phyloP scores from a whole-genome alignment of 148 eudicot genomes.

The Amaranthus palmeri region DNA sequence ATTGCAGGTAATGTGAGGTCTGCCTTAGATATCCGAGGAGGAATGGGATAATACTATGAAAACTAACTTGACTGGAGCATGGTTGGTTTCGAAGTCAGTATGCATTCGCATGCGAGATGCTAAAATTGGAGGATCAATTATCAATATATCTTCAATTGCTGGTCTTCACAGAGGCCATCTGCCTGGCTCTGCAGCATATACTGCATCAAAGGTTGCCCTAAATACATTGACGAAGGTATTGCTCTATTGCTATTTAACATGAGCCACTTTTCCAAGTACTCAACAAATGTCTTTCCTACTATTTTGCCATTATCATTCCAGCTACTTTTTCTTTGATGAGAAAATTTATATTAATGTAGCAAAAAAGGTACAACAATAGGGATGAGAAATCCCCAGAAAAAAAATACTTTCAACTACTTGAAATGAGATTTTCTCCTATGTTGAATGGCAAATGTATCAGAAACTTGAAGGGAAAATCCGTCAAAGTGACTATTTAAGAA shows the following conservation, averaged over 20 bases:
- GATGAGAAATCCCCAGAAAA: no score
- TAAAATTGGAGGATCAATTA: constrained; percentile 48
- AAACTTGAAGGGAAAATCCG: no score
- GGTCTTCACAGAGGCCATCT: constrained; percentile 45
- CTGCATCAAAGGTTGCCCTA: constrained; percentile 50
- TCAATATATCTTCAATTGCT: constrained; percentile 56
- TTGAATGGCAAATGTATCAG: neutral
- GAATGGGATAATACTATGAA: constrained; percentile 52
- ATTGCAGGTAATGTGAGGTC: constrained; percentile 37
- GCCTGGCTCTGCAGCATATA: constrained; percentile 50
- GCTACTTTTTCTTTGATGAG: no score
- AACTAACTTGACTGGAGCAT: constrained; percentile 57
- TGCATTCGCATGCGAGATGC: constrained; percentile 56
- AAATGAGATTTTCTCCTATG: neutral
- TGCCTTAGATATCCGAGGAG: constrained; percentile 49
- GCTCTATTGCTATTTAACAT: constrained; percentile 17
- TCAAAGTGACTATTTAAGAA: neutral
- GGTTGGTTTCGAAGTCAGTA: constrained; percentile 66
- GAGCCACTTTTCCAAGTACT: neutral
- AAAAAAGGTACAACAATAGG: no score
- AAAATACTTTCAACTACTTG: neutral
- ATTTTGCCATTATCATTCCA: no score
- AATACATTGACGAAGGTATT: constrained; percentile 52
- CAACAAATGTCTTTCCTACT: neutral
- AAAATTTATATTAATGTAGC: no score